These are phyloP conservation scores for Syncephalastrum contaminatum DNA, from an alignment of 371 early-diverging fungal species.

Conservation along the genomic window DNA sequence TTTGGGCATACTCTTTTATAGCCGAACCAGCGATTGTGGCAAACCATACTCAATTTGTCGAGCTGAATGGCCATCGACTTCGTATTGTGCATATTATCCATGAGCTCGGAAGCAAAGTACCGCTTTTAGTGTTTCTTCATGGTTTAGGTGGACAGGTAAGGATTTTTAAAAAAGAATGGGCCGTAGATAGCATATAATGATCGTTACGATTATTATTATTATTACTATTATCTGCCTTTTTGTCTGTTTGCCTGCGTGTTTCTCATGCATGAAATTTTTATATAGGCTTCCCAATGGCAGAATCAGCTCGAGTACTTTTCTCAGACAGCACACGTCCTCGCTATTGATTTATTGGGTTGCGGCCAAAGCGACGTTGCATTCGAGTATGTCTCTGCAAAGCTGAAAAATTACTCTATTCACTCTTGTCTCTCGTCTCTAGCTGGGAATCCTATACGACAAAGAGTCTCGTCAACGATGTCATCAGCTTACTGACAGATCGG, in stretches of 20 bases:
- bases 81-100: constrained; percentile 70
- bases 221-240: constrained; percentile 9
- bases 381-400: constrained; percentile 4
- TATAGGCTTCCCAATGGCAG: constrained; percentile 67
- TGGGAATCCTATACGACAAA: constrained; percentile 57
- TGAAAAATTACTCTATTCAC: not conserved
- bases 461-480: constrained; percentile 55
- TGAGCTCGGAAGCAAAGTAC: constrained; percentile 64
- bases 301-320: constrained; percentile 69
- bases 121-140: constrained; percentile 69
- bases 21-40: constrained; percentile 43
- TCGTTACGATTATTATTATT: constrained; percentile 7
- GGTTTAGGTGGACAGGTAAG: constrained; percentile 73
- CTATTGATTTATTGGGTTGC: constrained; percentile 68
- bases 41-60: constrained; percentile 53
- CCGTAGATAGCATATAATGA: not conserved
- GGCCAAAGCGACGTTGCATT: constrained; percentile 56
- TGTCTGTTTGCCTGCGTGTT: not conserved
- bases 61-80: constrained; percentile 54
- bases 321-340: constrained; percentile 64
- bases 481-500: constrained; percentile 47
- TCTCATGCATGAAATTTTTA: not conserved
- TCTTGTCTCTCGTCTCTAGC: constrained; percentile 28
- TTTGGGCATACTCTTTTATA: constrained; percentile 8
- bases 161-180: not conserved